These are phyloP conservation scores for Plasmodium knowlesi DNA, from an alignment of 169 alveolate genomes.

Conservation along the genomic window DNA sequence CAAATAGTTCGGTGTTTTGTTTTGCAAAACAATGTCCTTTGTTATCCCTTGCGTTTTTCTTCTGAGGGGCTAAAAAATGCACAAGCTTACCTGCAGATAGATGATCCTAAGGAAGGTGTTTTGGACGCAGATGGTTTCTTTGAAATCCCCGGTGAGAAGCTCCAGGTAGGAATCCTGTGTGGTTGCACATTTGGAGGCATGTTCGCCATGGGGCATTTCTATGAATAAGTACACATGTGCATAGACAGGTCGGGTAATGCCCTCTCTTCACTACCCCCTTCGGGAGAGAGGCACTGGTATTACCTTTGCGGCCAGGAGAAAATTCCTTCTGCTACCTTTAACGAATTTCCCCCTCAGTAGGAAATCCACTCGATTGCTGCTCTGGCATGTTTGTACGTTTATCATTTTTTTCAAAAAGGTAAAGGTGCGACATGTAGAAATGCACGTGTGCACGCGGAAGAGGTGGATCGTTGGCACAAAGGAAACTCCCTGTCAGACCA, in stretches of 20 bases:
- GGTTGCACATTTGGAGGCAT: background rate
- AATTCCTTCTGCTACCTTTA: slow-evolving; percentile 8
- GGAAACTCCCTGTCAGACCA: background rate
- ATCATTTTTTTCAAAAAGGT: slow-evolving; percentile 15
- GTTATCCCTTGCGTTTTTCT: background rate
- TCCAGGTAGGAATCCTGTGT: slow-evolving; percentile 48
- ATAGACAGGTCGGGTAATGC: background rate
- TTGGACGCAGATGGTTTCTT: slow-evolving; percentile 31
- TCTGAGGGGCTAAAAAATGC: background rate
- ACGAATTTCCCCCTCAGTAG: slow-evolving; percentile 48
- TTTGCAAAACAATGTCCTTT: background rate
- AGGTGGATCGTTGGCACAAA: background rate
- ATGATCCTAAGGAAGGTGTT: slow-evolving; percentile 55
- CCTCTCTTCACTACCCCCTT: background rate
- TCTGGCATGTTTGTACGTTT: slow-evolving; percentile 51
- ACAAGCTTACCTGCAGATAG: slow-evolving; percentile 29
- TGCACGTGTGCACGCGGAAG: background rate
- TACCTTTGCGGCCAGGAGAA: slow-evolving; percentile 68
- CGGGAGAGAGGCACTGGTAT: background rate
- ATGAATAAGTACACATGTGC: background rate
- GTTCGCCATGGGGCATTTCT: too few species aligned
- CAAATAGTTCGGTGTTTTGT: background rate
- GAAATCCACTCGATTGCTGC: slow-evolving; percentile 45
- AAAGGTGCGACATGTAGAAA: background rate
- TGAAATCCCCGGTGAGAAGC: slow-evolving; percentile 21